Conservation (phyloP, 2,329 filamentous ascomycete species). For the Pseudogymnoascus sp. region DNA sequence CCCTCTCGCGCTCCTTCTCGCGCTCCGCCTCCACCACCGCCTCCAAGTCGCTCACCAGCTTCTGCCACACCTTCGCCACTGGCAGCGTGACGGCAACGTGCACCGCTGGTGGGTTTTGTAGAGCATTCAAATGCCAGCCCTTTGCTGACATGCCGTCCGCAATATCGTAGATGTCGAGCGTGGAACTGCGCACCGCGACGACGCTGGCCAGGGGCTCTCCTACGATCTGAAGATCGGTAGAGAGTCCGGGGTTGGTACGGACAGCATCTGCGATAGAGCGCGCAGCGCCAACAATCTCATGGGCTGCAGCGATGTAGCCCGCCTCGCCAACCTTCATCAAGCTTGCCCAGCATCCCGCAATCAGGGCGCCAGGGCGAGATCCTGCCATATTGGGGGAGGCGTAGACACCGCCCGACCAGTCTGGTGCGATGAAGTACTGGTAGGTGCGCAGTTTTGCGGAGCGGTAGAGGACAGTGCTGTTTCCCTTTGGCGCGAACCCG, state of each 20-base stretch:
- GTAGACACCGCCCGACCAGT: constrained; percentile 95
- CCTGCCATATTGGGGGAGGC: constrained; percentile 88
- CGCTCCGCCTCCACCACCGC: constrained; percentile 62
- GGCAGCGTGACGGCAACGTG: constrained; percentile 91
- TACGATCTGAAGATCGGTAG: constrained; percentile 68
- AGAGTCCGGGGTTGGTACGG: constrained; percentile 58
- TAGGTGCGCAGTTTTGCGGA: constrained; percentile 69
- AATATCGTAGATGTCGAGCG: constrained; percentile 89
- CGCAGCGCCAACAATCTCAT: constrained; percentile 77
- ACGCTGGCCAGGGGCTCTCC: constrained; percentile 85
- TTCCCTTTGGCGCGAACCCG: constrained; percentile 96
- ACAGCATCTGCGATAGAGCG: constrained; percentile 77
- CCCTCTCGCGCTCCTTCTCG: constrained; percentile 69
- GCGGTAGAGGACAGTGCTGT: constrained; percentile 88
- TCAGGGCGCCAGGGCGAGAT: constrained; percentile 84
- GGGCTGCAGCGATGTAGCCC: constrained; percentile 81
- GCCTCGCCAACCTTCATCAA: constrained; percentile 81
- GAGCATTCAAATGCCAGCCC: constrained; percentile 93
- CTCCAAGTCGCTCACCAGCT: constrained; percentile 66
- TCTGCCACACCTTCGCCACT: constrained; percentile 72
- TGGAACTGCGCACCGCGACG: constrained; percentile 75
- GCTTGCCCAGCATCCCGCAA: constrained; percentile 91
- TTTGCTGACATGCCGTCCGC: constrained; percentile 77
- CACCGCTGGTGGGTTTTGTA: constrained; percentile 86
- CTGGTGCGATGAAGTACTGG: constrained; percentile 93